A percentile compares a stretch with the other conserved stretches of the same genome.
Evolutionary conservation across 1,139 yeast genomes (phyloP).

Genomic region (Kodamaea fungicola): DNA sequence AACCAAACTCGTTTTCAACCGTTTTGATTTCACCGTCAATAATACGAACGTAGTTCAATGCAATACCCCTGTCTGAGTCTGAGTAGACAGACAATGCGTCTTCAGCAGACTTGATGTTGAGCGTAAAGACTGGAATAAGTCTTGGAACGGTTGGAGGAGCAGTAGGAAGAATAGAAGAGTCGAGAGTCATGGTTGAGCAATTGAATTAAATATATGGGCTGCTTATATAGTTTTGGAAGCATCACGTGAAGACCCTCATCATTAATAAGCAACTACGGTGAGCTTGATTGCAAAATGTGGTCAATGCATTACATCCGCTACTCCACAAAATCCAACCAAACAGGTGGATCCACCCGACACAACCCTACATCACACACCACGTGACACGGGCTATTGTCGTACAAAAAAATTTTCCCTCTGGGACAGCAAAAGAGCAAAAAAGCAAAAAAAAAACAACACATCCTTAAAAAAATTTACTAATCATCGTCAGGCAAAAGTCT

Average conservation of each 20-base stretch:
- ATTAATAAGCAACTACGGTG: no score
- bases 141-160: slow-evolving; percentile 20
- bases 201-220: no score
- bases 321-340: no score
- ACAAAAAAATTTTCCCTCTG: no score
- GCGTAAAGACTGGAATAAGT: slow-evolving; percentile 28
- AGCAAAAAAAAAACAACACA: neutral
- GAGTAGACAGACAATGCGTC: slow-evolving; percentile 17
- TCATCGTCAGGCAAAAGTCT: neutral
- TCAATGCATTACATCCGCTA: no score
- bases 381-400: no score
- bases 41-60: slow-evolving; percentile 21
- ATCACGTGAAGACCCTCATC: no score
- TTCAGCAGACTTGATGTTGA: slow-evolving; percentile 22
- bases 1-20: slow-evolving; percentile 26
- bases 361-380: no score
- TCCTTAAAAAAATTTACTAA: neutral
- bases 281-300: no score
- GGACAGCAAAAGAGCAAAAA: no score
- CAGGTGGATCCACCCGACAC: no score
- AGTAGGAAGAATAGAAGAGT: slow-evolving; percentile 7
- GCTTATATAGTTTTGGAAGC: no score
- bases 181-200: slow-evolving; percentile 5
- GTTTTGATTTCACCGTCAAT: slow-evolving; percentile 27
- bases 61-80: slow-evolving; percentile 14